A percentile compares a stretch with the other conserved stretches of the same genome.
phyloP scores from a whole-genome alignment of 2,329 filamentous ascomycete genomes.

The Phialocephala sp. region DNA sequence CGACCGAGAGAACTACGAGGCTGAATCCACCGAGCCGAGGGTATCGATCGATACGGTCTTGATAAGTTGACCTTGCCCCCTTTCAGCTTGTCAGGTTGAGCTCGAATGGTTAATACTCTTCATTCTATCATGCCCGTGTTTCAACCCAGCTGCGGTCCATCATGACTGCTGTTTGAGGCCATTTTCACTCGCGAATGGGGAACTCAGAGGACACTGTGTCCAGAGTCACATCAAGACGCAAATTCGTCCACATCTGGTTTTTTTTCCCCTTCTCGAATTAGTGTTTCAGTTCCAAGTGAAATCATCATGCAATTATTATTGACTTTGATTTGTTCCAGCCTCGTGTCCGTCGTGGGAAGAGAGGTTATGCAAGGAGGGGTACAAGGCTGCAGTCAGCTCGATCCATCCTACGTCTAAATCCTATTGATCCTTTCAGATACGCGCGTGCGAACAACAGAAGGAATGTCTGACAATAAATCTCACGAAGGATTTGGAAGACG shows the following conservation, averaged over 20 bases:
- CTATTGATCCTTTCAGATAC: background rate
- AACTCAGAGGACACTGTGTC: background rate
- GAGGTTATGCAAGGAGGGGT: background rate
- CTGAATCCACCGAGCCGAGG: conserved; percentile 14
- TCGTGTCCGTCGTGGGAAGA: background rate
- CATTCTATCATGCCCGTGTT: background rate
- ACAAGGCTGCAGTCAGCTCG: conserved; percentile 4
- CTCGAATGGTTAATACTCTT: background rate
- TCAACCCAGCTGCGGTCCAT: background rate
- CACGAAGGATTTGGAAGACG: background rate
- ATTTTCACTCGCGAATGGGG: background rate
- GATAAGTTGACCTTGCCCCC: background rate
- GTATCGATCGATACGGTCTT: background rate
- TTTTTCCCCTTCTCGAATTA: background rate
- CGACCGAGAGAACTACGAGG: conserved; percentile 9
- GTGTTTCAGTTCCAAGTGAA: conserved; percentile 1
- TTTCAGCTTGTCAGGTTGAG: conserved; percentile 4
- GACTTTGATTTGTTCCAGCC: background rate
- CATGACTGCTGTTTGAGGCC: background rate
- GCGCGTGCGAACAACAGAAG: background rate
- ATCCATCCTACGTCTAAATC: background rate
- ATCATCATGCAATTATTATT: background rate
- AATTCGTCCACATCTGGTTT: background rate
- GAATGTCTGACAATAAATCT: conserved; percentile 6
- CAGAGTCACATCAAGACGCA: background rate